phyloP scores from a whole-genome alignment of 2,329 filamentous ascomycete genomes.

The Raffaelea albimanens region DNA sequence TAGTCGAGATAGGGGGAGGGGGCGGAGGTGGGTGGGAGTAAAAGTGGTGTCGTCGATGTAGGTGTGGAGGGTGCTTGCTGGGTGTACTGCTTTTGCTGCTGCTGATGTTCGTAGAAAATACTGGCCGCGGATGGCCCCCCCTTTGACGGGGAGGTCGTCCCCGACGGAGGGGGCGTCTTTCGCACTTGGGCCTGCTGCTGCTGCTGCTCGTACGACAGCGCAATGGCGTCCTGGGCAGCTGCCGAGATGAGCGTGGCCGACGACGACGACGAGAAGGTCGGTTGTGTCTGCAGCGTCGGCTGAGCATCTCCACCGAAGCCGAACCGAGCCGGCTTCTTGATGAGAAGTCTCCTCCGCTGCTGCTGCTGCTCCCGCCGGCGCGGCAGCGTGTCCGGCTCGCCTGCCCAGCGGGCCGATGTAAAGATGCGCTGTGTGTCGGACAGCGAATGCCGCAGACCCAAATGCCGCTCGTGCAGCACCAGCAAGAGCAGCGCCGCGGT shows the following conservation, averaged over 20 bases:
- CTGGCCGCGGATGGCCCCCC: no score
- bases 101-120: no score
- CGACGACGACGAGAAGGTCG: no score
- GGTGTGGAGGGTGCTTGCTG: not conserved
- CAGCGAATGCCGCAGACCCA: constrained; percentile 49
- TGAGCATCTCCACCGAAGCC: no score
- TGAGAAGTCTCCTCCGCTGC: no score
- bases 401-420: constrained; percentile 56
- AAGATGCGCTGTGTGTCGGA: constrained; percentile 61
- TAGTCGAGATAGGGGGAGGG: no score
- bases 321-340: no score
- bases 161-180: constrained; percentile 25
- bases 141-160: no score
- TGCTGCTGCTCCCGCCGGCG: constrained; percentile 18
- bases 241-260: no score
- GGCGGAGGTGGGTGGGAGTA: no score
- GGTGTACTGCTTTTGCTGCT: constrained; percentile 10
- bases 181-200: constrained; percentile 19
- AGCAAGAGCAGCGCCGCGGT: constrained; percentile 55
- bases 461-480: constrained; percentile 53
- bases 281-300: no score
- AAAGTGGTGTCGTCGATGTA: not conserved
- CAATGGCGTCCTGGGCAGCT: no score
- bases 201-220: not conserved
- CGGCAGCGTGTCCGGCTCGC: constrained; percentile 40